These are phyloP conservation scores for Penicillium parvum DNA, from an alignment of 495 filamentous ascomycete species.

Conservation along the genomic window DNA sequence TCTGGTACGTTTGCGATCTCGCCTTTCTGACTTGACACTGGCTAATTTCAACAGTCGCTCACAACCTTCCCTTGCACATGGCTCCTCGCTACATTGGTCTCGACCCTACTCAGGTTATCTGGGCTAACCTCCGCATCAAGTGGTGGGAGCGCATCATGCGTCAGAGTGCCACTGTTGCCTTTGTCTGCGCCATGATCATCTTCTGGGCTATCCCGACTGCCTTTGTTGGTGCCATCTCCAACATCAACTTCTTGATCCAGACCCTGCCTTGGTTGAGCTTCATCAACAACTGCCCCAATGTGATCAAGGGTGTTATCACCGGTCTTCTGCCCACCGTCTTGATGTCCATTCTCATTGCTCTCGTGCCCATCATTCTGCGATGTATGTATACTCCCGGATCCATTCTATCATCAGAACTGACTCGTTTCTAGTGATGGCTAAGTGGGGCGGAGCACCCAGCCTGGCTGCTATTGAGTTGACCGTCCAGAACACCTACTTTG, in stretches of 20 bases:
- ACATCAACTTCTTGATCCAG: constrained; percentile 65
- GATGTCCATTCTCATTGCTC: constrained; percentile 80
- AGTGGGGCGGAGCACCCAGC: constrained; percentile 72
- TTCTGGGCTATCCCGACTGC: constrained; percentile 92
- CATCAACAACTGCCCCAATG: constrained; percentile 64
- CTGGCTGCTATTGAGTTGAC: constrained; percentile 75
- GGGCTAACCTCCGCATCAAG: constrained; percentile 77
- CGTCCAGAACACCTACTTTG: constrained; percentile 89
- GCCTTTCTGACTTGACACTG: too few species aligned
- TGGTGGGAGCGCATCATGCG: constrained; percentile 85
- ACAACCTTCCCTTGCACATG: constrained; percentile 90
- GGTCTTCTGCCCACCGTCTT: constrained; percentile 78
- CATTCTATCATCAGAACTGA: background rate
- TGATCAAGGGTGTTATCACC: constrained; percentile 76
- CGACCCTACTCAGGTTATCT: constrained; percentile 81
- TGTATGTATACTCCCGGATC: constrained; percentile 35
- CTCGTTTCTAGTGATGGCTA: constrained; percentile 56
- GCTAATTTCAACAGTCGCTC: too few species aligned
- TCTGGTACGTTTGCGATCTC: too few species aligned
- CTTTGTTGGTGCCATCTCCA: constrained; percentile 80
- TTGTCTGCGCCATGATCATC: constrained; percentile 75
- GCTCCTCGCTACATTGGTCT: constrained; percentile 85
- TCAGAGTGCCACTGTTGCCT: constrained; percentile 60
- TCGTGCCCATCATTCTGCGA: constrained; percentile 84
- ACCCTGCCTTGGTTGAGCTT: constrained; percentile 64